Conservation (phyloP, 768 basidiomycete genomes). For the Udeniomyces megalosporus region DNA sequence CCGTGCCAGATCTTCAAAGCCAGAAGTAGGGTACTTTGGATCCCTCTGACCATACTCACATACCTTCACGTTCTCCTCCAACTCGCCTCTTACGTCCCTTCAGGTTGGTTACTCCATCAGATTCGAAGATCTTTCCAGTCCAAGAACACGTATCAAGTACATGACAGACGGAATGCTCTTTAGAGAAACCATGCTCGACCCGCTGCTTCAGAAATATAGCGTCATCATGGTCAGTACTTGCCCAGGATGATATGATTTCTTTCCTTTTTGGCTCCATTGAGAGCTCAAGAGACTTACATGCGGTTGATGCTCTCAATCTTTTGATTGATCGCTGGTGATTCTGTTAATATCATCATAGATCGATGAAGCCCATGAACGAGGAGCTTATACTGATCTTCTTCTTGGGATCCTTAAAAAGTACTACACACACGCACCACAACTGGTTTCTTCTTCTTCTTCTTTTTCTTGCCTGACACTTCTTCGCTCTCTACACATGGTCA, state of each 20-base stretch:
- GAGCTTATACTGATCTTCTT: constrained; percentile 85
- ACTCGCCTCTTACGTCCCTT: not conserved
- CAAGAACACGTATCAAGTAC: constrained; percentile 79
- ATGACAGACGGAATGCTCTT: constrained; percentile 98
- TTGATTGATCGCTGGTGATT: not conserved
- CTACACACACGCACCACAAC: too few species aligned
- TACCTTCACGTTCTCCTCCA: too few species aligned
- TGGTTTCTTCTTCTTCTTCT: too few species aligned
- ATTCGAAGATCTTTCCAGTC: constrained; percentile 81
- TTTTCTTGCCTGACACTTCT: not conserved
- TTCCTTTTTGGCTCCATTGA: not conserved
- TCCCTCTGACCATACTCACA: too few species aligned
- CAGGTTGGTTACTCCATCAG: constrained; percentile 96
- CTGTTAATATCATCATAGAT: constrained; percentile 39
- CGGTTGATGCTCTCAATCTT: not conserved
- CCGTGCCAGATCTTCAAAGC: too few species aligned
- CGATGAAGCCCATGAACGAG: constrained; percentile 93
- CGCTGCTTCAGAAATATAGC: constrained; percentile 76
- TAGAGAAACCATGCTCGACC: constrained; percentile 81
- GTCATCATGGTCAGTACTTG: constrained; percentile 65
- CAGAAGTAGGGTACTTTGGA: too few species aligned
- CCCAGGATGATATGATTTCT: not conserved
- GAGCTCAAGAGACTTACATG: too few species aligned
- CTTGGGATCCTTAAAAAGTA: constrained; percentile 89
- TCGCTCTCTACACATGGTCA: not conserved